Evolutionary conservation across 2,329 filamentous ascomycete genomes (phyloP).

Genomic region (Fusarium nematophilum): DNA sequence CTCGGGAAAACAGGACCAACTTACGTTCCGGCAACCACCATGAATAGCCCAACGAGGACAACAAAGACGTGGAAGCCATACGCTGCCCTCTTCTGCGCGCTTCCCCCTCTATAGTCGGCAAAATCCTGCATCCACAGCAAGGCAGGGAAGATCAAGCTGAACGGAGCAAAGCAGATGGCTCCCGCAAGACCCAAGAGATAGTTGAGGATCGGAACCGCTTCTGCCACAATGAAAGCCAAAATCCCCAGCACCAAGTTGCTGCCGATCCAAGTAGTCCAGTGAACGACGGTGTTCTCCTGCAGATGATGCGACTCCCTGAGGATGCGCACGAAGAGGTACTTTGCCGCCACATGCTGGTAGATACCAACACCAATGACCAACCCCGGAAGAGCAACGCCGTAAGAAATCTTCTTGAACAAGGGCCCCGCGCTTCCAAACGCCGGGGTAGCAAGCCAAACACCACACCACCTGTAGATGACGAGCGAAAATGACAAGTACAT

Average conservation of each 20-base stretch:
- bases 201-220: constrained; percentile 45
- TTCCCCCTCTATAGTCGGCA: constrained; percentile 31
- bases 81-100: constrained; percentile 19
- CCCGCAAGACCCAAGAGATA: constrained; percentile 49
- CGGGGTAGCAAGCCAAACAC: constrained; percentile 45
- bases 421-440: constrained; percentile 45
- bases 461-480: constrained; percentile 47
- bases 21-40: constrained; percentile 45
- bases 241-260: constrained; percentile 19
- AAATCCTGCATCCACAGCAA: constrained; percentile 44
- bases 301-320: constrained; percentile 44
- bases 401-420: constrained; percentile 48
- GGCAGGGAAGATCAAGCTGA: constrained; percentile 44
- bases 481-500: constrained; percentile 46
- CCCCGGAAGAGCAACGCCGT: constrained; percentile 47
- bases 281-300: constrained; percentile 35
- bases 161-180: constrained; percentile 46
- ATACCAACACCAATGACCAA: constrained; percentile 47
- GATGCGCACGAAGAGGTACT: constrained; percentile 45
- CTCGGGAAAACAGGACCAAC: constrained; percentile 9
- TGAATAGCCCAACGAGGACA: constrained; percentile 37
- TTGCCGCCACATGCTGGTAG: constrained; percentile 51
- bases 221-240: constrained; percentile 38
- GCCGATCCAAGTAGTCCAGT: constrained; percentile 45
- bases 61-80: constrained; percentile 42